Base-by-base conservation (phyloP, 495 filamentous ascomycete genomes). In the Aspergillus taichungensis region DNA sequence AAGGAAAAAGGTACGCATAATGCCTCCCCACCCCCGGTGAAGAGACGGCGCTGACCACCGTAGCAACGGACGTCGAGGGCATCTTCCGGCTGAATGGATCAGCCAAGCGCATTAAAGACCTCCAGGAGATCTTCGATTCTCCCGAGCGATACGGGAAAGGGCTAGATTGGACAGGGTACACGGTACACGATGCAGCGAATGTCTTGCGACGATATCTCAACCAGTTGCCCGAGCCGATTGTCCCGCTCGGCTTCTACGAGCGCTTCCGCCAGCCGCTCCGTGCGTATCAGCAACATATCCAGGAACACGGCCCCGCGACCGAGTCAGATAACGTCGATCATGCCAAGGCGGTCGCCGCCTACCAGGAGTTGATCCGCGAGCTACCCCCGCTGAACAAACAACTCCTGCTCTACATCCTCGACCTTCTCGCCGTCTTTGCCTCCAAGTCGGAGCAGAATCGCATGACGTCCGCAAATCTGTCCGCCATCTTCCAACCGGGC, bases 401-500 rank as follows among this genome's bases (percentile, higher is more conserved):
- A 64, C 66, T 99, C 9, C 80, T 99, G 18, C 77, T 99, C 14
- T 99, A 99, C 59, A 94, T 99, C 49, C 76, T 99, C 29, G 92
- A 99, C 65, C 75, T 99, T n/a, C 77, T 99, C 30, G 94, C 92
- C 8, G 92, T 99, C 10, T 99, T 99, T 55, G 89, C 94, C 10
- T 94, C 92, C 43, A 99, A 99, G 68, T 85, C 90, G 0, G 92
- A 99, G 47, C 78, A 88, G 44, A 99, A 99, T 61, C 81, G 89
- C 36, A 99, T 99, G 92, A 94, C 81, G 10, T 87, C 92, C 30
- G 80, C 80, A 50, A 99, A 99, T 59, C 67, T 99, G 9, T 84
- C 92, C n/a, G 91, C 92, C 32, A 96, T 99, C 53, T 99, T 99
- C 65, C 94, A 97, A 60, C 92, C 92, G 3, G 92, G 92, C 37